phyloP scores from a whole-genome alignment of 164 flowering plant species.

The Protea cynaroides region DNA sequence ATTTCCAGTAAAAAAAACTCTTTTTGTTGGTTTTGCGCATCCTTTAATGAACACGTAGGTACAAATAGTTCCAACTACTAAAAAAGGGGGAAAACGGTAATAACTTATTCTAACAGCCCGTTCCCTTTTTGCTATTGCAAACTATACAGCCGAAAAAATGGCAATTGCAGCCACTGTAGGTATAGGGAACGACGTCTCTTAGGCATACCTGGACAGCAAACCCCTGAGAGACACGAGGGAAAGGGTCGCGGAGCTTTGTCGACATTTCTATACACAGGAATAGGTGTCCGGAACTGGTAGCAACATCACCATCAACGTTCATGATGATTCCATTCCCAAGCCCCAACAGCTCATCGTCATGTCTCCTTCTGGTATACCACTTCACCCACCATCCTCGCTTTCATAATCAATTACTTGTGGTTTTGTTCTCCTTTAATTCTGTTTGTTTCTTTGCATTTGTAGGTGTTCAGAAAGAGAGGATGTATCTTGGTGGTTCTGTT shows the following conservation, averaged over 20 bases:
- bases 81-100: too few relatives aligned
- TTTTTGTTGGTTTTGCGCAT: too few relatives aligned
- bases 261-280: conserved; percentile 77
- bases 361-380: conserved; percentile 81
- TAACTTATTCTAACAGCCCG: too few relatives aligned
- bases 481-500: conserved; percentile 76
- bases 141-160: neutral
- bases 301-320: conserved; percentile 84
- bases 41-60: too few relatives aligned
- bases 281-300: conserved; percentile 97
- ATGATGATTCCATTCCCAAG: too few relatives aligned
- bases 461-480: conserved; percentile 99
- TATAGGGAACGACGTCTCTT: conserved; percentile 43
- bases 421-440: neutral
- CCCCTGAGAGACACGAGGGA: conserved; percentile 54
- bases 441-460: neutral
- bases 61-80: too few relatives aligned
- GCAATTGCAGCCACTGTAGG: conserved; percentile 24
- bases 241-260: conserved; percentile 70
- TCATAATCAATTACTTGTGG: neutral
- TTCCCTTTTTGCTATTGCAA: neutral
- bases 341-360: conserved; percentile 71
- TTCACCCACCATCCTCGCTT: neutral
- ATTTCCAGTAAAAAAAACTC: too few relatives aligned
- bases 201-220: conserved; percentile 62